A percentile compares a stretch with the other conserved stretches of the same genome.
phyloP scores from a whole-genome alignment of 345 rosid genomes.

The Euphorbia pulcherrima region DNA sequence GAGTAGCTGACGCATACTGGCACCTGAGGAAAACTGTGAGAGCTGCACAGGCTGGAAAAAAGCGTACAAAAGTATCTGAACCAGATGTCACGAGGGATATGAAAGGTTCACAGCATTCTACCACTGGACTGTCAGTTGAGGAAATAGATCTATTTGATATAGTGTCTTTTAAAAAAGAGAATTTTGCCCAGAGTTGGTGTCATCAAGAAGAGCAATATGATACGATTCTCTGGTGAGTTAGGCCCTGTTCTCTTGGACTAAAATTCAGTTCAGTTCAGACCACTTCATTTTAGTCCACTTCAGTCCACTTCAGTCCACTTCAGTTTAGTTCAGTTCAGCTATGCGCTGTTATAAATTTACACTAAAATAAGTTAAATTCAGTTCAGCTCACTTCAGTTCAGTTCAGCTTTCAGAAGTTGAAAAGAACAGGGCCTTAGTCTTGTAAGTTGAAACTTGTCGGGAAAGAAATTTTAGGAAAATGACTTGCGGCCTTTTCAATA shows the following conservation, averaged over 20 bases:
- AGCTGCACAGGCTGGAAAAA: conserved; percentile 31
- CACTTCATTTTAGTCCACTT: no score
- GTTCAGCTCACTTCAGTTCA: no score
- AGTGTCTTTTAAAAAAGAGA: conserved; percentile 72
- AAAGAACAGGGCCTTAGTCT: no score
- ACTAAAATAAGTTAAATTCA: no score
- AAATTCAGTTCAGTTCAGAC: no score
- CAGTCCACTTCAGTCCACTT: no score
- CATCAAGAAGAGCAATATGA: conserved; percentile 48
- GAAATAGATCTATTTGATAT: conserved; percentile 43
- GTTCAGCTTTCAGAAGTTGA: no score
- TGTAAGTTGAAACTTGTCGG: not conserved
- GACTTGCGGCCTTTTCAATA: not conserved
- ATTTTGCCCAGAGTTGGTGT: conserved; percentile 51
- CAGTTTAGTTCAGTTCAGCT: no score
- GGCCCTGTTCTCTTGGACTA: not conserved
- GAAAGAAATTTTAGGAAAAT: not conserved
- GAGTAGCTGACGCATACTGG: conserved; percentile 76
- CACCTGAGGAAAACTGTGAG: conserved; percentile 53
- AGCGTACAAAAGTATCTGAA: conserved; percentile 24
- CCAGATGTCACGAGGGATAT: conserved; percentile 22
- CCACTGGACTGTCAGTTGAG: conserved; percentile 21
- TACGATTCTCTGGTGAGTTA: conserved; percentile 75
- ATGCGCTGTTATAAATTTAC: no score
- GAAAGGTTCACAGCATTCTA: conserved; percentile 25